Evolutionary conservation across 805 yeast species (phyloP).

Genomic region (Dipodascopsis uninucleata): DNA sequence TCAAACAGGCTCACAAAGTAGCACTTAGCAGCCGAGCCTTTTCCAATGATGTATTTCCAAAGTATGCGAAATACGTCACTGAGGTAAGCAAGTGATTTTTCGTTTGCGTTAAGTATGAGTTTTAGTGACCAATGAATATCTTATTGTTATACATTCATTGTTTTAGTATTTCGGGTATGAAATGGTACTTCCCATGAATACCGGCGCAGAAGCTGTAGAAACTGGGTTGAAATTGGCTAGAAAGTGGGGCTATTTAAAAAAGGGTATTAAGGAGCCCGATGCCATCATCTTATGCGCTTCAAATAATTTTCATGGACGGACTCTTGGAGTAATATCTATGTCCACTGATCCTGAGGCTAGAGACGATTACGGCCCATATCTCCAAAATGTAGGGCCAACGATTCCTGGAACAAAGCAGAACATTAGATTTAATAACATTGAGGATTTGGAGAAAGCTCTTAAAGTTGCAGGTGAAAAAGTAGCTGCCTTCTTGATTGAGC

Average conservation of each 20-base stretch:
- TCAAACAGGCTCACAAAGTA: conserved; percentile 79
- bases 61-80: conserved; percentile 80
- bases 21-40: conserved; percentile 92
- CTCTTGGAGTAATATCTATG: conserved; percentile 91
- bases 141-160: background rate
- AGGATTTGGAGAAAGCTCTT: conserved; percentile 80
- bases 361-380: conserved; percentile 83
- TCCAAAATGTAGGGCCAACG: conserved; percentile 76
- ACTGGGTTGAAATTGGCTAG: conserved; percentile 91
- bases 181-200: conserved; percentile 94
- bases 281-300: conserved; percentile 85
- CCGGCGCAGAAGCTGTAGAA: conserved; percentile 99
- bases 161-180: conserved; percentile 71
- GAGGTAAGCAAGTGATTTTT: conserved; percentile 40
- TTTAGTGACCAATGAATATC: background rate
- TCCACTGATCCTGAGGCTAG: conserved; percentile 94
- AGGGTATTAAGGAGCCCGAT: conserved; percentile 76
- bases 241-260: conserved; percentile 92
- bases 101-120: conserved; percentile 1
- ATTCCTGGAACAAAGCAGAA: conserved; percentile 69
- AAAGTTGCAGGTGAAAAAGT: conserved; percentile 78
- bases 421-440: conserved; percentile 78
- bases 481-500: conserved; percentile 89
- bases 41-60: conserved; percentile 82
- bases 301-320: conserved; percentile 94